Evolutionary conservation across 106 monocot genomes (phyloP).

Genomic region (Acorus gramineus): DNA sequence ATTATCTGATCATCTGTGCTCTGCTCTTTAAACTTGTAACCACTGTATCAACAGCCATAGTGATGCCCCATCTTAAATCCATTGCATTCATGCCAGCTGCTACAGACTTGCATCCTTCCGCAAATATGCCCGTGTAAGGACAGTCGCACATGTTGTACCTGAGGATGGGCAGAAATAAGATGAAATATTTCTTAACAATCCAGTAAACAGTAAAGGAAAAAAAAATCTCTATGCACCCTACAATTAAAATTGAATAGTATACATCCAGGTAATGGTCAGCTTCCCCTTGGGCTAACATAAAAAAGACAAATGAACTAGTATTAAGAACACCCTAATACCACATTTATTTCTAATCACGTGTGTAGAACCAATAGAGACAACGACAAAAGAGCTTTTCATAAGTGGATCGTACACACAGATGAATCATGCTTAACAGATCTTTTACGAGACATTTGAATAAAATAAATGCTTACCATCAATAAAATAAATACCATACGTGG

Average conservation of each 20-base stretch:
- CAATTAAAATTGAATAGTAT: not conserved
- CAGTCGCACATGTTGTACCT: not conserved
- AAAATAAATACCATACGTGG: too few relatives aligned
- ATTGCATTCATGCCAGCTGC: slow-evolving; percentile 21
- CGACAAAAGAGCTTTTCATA: slow-evolving; percentile 14
- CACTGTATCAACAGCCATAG: slow-evolving; percentile 21
- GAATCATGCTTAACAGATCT: not conserved
- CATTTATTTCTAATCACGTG: too few relatives aligned
- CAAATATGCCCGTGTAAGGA: not conserved
- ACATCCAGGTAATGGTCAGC: too few relatives aligned
- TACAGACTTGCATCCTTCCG: not conserved
- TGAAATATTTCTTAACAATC: not conserved
- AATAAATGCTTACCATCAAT: not conserved
- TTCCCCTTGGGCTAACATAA: too few relatives aligned
- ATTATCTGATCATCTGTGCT: slow-evolving; percentile 14
- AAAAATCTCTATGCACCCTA: not conserved
- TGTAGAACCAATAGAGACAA: slow-evolving; percentile 60
- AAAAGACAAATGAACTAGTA: too few relatives aligned
- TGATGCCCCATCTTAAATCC: slow-evolving; percentile 18
- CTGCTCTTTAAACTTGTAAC: slow-evolving; percentile 13
- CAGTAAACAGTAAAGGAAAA: not conserved
- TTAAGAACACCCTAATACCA: too few relatives aligned
- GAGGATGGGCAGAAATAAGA: not conserved
- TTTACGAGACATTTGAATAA: not conserved
- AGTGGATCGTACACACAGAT: too few relatives aligned